Percentiles rank a stretch among this genome's conserved stretches.
Conservation (phyloP, 2,329 filamentous ascomycete genomes). For the Colletotrichum sp. region DNA sequence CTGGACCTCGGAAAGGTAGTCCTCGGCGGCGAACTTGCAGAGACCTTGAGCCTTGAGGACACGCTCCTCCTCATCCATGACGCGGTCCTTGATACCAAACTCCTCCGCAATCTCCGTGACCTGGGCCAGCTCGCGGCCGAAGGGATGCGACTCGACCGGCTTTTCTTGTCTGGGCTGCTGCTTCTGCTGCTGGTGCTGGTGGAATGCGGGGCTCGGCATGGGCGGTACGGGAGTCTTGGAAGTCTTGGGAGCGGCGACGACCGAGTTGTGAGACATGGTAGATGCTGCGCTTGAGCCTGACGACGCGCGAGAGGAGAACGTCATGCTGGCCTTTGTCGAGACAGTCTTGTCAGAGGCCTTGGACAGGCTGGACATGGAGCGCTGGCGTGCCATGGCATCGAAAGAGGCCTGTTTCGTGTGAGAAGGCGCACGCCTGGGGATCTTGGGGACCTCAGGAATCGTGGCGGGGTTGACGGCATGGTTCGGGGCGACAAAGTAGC, state of each 20-base stretch:
- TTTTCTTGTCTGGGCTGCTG: conserved; percentile 32
- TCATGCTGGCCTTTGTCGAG: conserved; percentile 62
- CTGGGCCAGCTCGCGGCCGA: conserved; percentile 88
- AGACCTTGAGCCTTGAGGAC: conserved; percentile 74
- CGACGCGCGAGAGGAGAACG: conserved; percentile 58
- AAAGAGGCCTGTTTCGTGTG: conserved; percentile 87
- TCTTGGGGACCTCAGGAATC: conserved; percentile 47
- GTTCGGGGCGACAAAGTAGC: conserved; percentile 64
- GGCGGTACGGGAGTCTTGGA: conserved; percentile 28
- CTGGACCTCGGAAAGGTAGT: conserved; percentile 84
- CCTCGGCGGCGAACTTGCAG: conserved; percentile 75
- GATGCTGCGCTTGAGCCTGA: conserved; percentile 61
- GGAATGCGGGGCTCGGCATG: conserved; percentile 36
- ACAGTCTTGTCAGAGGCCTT: conserved; percentile 57
- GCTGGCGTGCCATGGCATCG: conserved; percentile 72
- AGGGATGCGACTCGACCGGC: conserved; percentile 67
- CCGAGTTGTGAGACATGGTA: conserved; percentile 45
- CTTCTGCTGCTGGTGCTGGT: conserved; percentile 36
- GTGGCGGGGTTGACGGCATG: conserved; percentile 47
- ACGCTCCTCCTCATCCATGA: conserved; percentile 75
- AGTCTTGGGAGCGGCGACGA: conserved; percentile 28
- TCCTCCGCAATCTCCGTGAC: conserved; percentile 94
- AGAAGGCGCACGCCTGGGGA: conserved; percentile 78
- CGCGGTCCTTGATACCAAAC: conserved; percentile 68
- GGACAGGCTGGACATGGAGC: conserved; percentile 66